Percentiles rank a stretch among this genome's conserved stretches.
These are phyloP conservation scores for Cryphonectria nitschkei DNA, from an alignment of 2,329 filamentous ascomycete species.

Conservation along the genomic window DNA sequence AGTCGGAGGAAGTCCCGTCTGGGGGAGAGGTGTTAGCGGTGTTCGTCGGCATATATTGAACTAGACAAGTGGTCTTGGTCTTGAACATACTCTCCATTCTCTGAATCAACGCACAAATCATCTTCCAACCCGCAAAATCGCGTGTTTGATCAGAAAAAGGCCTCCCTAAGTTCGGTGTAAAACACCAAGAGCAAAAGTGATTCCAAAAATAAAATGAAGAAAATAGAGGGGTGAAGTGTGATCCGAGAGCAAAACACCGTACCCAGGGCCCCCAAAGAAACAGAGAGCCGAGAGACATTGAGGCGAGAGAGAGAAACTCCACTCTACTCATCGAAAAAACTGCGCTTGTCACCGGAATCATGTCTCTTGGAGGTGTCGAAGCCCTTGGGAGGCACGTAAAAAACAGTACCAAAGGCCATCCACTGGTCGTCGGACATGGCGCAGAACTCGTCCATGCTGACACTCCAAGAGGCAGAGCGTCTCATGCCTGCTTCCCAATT, in stretches of 20 bases:
- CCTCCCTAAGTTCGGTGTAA: background rate
- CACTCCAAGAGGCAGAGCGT: slow-evolving; percentile 13
- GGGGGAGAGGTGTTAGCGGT: background rate
- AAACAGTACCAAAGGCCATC: slow-evolving; percentile 15
- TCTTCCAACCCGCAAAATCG: background rate
- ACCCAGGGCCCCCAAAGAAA: background rate
- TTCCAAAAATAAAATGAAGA: background rate
- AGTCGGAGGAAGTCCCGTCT: background rate
- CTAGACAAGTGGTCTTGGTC: background rate
- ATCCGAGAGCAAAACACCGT: background rate
- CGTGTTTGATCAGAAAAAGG: background rate
- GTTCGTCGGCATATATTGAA: background rate
- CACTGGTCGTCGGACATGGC: slow-evolving; percentile 19
- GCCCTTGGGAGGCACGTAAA: slow-evolving; percentile 18
- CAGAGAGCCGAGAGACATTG: background rate
- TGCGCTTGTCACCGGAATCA: background rate
- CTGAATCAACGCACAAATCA: background rate
- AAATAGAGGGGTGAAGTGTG: background rate
- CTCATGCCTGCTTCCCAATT: background rate
- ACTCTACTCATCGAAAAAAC: background rate
- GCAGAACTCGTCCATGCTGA: slow-evolving; percentile 20
- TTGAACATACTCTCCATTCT: background rate
- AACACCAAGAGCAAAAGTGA: background rate
- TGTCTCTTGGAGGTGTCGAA: slow-evolving; percentile 16
- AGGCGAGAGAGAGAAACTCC: too few relatives aligned